Evolutionary conservation across 208 protist species (phyloP).

Genomic region (Blechomonas ayalai): DNA sequence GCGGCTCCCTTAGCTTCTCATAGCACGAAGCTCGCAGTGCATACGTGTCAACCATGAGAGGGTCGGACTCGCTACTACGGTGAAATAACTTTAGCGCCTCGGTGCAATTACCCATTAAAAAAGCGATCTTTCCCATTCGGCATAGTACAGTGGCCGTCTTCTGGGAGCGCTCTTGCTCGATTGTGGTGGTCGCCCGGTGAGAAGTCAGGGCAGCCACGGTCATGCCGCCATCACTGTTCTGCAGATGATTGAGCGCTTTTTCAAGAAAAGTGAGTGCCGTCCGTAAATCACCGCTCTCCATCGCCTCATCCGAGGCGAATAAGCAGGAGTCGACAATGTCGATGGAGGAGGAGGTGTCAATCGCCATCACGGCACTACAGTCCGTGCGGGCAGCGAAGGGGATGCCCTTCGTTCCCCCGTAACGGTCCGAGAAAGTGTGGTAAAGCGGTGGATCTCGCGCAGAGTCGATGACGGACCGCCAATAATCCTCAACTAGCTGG

Average conservation of each 20-base stretch:
- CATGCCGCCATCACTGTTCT: slow-evolving; percentile 28
- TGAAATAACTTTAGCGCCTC: slow-evolving; percentile 56
- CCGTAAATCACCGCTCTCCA: slow-evolving; percentile 26
- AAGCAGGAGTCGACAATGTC: slow-evolving; percentile 36
- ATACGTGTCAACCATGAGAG: slow-evolving; percentile 58
- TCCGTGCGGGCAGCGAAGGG: slow-evolving; percentile 50
- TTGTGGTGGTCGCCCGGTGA: slow-evolving; percentile 3
- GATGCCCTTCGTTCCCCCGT: slow-evolving; percentile 47
- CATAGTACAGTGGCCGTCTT: slow-evolving; percentile 39
- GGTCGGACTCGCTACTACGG: slow-evolving; percentile 49
- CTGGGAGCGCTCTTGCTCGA: slow-evolving; percentile 15
- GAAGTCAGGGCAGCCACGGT: slow-evolving; percentile 2
- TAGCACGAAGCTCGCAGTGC: slow-evolving; percentile 67
- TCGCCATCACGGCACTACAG: slow-evolving; percentile 11
- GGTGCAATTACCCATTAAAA: slow-evolving; percentile 40
- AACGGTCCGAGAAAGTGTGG: slow-evolving; percentile 70
- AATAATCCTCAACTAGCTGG: slow-evolving; percentile 73
- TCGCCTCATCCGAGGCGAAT: slow-evolving; percentile 15
- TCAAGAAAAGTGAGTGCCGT: slow-evolving; percentile 36
- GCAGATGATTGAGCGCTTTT: slow-evolving; percentile 53
- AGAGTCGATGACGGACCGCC: slow-evolving; percentile 39
- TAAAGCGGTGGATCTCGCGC: slow-evolving; percentile 57
- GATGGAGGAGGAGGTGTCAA: neutral
- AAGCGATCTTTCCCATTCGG: slow-evolving; percentile 42
- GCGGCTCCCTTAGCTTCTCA: slow-evolving; percentile 39